Percentiles rank a stretch among this genome's conserved stretches.
Conservation (phyloP, 2,329 filamentous ascomycete genomes). For the Dactylellina sp. region DNA sequence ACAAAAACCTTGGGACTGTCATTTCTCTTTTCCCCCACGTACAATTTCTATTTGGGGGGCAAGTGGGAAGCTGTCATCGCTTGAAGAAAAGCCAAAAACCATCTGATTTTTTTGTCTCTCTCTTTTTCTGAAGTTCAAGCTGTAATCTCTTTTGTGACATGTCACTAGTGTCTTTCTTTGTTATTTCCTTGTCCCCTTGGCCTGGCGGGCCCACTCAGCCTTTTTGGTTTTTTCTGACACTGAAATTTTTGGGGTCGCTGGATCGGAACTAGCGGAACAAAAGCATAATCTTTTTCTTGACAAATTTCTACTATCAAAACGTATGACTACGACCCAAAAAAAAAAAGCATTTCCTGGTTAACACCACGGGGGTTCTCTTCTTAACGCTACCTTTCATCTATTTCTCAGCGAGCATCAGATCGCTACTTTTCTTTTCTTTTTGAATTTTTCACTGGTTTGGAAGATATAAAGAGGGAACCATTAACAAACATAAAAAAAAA, state of each 20-base stretch:
- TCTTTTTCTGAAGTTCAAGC: constrained; percentile 17
- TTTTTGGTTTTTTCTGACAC: neutral
- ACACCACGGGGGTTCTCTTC: too few species aligned
- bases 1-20: neutral
- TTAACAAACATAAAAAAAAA: constrained; percentile 11
- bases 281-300: neutral
- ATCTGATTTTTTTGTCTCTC: too few species aligned
- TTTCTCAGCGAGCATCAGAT: constrained; percentile 8
- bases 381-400: too few species aligned
- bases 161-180: constrained; percentile 4
- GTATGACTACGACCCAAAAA: too few species aligned
- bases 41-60: too few species aligned
- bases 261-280: constrained; percentile 29
- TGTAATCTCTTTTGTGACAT: constrained; percentile 12
- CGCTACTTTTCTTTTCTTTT: constrained; percentile 2
- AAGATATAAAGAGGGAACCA: constrained; percentile 3
- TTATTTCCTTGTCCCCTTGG: constrained; percentile 25
- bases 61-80: too few species aligned
- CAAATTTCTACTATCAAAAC: too few species aligned
- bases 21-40: constrained; percentile 7
- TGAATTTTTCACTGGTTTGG: constrained; percentile 7
- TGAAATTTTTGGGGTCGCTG: constrained; percentile 11
- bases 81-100: too few species aligned
- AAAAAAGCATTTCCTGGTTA: too few species aligned
- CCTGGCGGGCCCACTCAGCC: constrained; percentile 18